Base-by-base conservation (phyloP, 371 early-diverging fungal species). In the Lichtheimia corymbifera region DNA sequence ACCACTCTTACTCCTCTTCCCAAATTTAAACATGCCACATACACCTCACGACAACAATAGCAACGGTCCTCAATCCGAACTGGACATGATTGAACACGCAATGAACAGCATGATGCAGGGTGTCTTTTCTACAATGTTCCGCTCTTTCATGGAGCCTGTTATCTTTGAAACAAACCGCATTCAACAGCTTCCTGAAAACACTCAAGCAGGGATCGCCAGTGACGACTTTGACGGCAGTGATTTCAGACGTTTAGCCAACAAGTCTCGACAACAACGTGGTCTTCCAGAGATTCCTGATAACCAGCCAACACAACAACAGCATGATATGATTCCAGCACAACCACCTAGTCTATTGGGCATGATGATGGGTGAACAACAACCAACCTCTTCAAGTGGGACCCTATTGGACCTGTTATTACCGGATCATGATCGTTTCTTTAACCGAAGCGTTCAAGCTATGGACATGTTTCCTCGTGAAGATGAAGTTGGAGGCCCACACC, bases 41-140 rank as follows among this genome's bases (percentile, higher is more conserved):
- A 13, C 40, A 2, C 54, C 54, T 3, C 22, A 54, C 28, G 54
- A 54, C 40, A n/a, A 22, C n/a, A 47, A 47, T 17, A 35, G 9
- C 35, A 35, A 35, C 11, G 35, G 35, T 22, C 67, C 68, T 0
- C 64, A 64, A 22, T 68, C 70, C 6, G 77, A 77, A 14, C 64
- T 77, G 5, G 69, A 74, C 17, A 57, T 67, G 15, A 63, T 77
- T 12, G 74, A 77, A 49, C 62, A 63, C 50, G 68, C 67, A 15
- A 68, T 77, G 69, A 67, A 66, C 35, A 61, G 45, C 15, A 77
- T 77, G 71, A 62, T 77, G 58, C 66, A 74, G 45, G 68, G 73
- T 1, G 65, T 74, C 3, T 64, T 74, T 40, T 66, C 68, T 4
- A 50, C 59, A 28, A 12, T 77, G 20, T 74, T 77, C 24, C 68